Evolutionary conservation across 345 rosid genomes (phyloP).

Genomic region (Eucalyptus decipiens): DNA sequence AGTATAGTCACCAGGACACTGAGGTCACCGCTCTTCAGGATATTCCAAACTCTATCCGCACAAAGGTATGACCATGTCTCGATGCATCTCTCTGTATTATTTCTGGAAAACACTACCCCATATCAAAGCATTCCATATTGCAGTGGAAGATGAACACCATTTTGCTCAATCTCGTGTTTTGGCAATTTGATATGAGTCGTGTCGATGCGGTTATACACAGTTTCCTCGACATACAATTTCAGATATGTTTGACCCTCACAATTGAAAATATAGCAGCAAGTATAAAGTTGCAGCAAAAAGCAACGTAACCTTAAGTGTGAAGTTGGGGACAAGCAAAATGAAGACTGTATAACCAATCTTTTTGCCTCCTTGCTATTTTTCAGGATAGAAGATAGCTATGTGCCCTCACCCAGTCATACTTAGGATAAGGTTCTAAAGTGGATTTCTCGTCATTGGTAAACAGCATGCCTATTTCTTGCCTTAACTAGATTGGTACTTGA

Average conservation of each 20-base stretch:
- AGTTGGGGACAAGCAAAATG: not conserved
- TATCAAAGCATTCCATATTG: not conserved
- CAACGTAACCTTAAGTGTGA: not conserved
- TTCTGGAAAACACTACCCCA: not conserved
- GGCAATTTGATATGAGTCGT: not conserved
- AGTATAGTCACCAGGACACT: slow-evolving; percentile 40
- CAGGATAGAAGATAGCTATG: not conserved
- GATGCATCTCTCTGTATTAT: not conserved
- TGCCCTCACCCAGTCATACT: not conserved
- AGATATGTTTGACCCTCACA: not conserved
- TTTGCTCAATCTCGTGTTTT: not conserved
- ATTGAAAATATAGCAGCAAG: not conserved
- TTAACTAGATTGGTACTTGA: not conserved
- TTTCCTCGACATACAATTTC: not conserved
- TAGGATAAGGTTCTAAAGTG: not conserved
- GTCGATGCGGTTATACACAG: not conserved
- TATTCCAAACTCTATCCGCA: slow-evolving; percentile 60
- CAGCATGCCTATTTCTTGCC: not conserved
- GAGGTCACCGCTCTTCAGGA: slow-evolving; percentile 73
- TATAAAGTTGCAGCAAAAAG: not conserved
- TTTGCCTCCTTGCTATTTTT: not conserved
- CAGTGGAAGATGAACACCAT: not conserved
- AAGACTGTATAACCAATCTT: not conserved
- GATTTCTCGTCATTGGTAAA: not conserved
- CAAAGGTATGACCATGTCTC: slow-evolving; percentile 31